Evolutionary conservation across 306 rosid species (phyloP).

Genomic region (Quercus mongolica): DNA sequence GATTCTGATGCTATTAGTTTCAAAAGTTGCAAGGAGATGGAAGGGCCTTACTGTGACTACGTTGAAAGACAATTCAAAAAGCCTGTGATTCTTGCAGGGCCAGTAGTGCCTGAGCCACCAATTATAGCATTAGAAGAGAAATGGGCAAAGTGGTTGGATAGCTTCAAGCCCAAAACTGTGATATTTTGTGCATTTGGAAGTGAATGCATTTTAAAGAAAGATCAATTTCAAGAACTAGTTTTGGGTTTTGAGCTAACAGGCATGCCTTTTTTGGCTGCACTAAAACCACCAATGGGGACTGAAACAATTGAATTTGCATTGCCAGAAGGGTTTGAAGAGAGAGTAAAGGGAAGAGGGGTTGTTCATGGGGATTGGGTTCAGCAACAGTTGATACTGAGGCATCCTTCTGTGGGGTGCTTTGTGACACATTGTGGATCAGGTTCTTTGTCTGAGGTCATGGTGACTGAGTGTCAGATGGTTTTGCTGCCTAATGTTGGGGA

Average conservation of each 20-base stretch:
- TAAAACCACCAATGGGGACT: constrained; percentile 48
- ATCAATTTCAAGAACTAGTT: constrained; percentile 50
- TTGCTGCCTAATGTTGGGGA: constrained; percentile 55
- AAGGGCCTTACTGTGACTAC: constrained; percentile 49
- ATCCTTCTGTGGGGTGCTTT: constrained; percentile 75
- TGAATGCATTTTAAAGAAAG: constrained; percentile 37
- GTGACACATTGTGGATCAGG: constrained; percentile 82
- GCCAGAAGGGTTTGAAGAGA: constrained; percentile 52
- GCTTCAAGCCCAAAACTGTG: constrained; percentile 38
- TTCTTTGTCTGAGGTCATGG: constrained; percentile 54
- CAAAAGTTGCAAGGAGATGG: constrained; percentile 56
- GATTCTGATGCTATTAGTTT: constrained; percentile 48
- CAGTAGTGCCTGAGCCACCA: constrained; percentile 36
- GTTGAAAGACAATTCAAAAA: constrained; percentile 35
- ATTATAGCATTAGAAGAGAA: constrained; percentile 31
- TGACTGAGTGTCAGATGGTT: constrained; percentile 52
- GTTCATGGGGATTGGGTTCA: constrained; percentile 69
- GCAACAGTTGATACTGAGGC: constrained; percentile 54
- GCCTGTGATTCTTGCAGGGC: constrained; percentile 54
- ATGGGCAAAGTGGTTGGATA: constrained; percentile 52
- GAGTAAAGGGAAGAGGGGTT: constrained; percentile 51
- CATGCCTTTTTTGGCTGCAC: constrained; percentile 48
- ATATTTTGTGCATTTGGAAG: constrained; percentile 69
- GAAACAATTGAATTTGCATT: constrained; percentile 44
- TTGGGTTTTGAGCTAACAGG: constrained; percentile 67